Conservation (phyloP, 108 stramenopile genomes). For the Fragilaria crotonensis region DNA sequence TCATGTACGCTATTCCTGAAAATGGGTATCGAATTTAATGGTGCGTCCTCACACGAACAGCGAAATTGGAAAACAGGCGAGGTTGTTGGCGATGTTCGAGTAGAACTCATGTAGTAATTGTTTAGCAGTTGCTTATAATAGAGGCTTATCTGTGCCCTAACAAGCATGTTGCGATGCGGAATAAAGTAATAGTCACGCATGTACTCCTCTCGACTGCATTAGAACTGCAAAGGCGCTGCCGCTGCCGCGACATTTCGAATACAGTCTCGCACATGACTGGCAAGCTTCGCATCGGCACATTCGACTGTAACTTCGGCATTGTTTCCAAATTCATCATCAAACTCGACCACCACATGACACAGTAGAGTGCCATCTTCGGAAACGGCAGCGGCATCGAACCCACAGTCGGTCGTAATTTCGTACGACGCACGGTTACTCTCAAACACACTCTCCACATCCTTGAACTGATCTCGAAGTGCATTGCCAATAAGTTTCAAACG, state of each 20-base stretch:
- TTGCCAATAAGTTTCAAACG: conserved; percentile 43
- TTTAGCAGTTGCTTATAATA: conserved; percentile 1
- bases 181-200: background rate
- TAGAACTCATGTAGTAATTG: conserved; percentile 30
- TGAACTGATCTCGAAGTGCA: conserved; percentile 69
- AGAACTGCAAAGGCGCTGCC: conserved; percentile 20
- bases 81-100: conserved; percentile 31
- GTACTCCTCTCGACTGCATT: conserved; percentile 6
- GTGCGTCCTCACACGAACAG: conserved; percentile 67
- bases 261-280: conserved; percentile 64
- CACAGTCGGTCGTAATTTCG: conserved; percentile 66
- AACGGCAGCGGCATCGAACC: conserved; percentile 16
- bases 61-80: no score
- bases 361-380: conserved; percentile 34
- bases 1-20: conserved; percentile 76
- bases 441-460: conserved; percentile 66
- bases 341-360: conserved; percentile 59
- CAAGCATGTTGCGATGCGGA: background rate
- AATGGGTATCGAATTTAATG: conserved; percentile 55
- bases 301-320: conserved; percentile 71
- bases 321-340: conserved; percentile 32
- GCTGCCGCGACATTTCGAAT: conserved; percentile 50
- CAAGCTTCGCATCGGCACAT: conserved; percentile 64
- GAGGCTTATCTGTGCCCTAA: no score
- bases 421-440: conserved; percentile 64